Evolutionary conservation across 2,329 filamentous ascomycete species (phyloP), one percentile per base, ranked within the genome.

Genomic region (Verticillium isaacii): DNA sequence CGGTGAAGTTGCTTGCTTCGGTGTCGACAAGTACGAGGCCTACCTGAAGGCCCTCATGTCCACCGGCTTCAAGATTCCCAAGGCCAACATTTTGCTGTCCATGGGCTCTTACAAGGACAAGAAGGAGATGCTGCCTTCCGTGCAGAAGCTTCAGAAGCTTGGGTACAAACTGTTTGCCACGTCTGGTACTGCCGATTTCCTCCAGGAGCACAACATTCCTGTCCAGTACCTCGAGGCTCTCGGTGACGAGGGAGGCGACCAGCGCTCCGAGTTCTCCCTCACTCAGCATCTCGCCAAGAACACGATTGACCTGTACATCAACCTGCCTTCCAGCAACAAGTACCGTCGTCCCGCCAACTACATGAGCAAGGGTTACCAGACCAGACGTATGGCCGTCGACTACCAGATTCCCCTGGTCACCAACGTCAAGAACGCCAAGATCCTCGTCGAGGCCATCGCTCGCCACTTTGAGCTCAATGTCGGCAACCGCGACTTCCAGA

Each of bases 341-440:
- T 99, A 96, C 84, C 88, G 95, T 69, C 89, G 95, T 68, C 95
- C 95, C 36, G 95, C 95, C 70, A 99, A 93, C 82, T 99, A 98
- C 79, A 96, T 99, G 89, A 96, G 91, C 77, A 95, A 95, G 80
- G 95, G 95, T 64, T 99, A 99, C 80, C 90, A 91, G 72, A 98
- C 95, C 61, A 88, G 95, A 75, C 89, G 95, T 76, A 97, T 99
- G 93, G 95, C 95, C 39, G 95, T 99, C 52, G 95, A 97, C 77
- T 87, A 97, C 79, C 94, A 98, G 79, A 96, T 95, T 60, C 95
- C 95, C 62, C 82, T 99, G 64, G 94, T 99, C 19, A 99, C 95
- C 61, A 99, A 99, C 71, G 95, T 99, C 76, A 99, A 99, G 85
- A 98, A 97, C 73, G 95, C 95, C 63, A 99, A 98, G 84, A 92